Conservation (phyloP, 2,329 filamentous ascomycete genomes). For the Chrysoporthe cubensis region DNA sequence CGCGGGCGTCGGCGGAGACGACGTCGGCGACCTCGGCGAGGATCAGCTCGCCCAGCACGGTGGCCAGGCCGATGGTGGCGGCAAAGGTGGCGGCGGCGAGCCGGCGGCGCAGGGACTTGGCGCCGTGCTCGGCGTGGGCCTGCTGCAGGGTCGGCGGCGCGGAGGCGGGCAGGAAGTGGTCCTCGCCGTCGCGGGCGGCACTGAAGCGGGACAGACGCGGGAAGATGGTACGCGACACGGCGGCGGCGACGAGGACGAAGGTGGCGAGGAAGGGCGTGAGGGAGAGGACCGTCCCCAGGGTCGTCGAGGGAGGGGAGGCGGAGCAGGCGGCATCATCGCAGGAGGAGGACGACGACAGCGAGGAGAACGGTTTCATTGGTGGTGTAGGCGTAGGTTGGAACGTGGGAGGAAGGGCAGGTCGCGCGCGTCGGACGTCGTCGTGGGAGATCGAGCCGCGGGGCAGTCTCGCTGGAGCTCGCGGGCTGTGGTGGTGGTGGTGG, state of each 20-base stretch:
- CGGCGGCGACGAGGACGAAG: constrained; percentile 64
- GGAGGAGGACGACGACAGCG: constrained; percentile 32
- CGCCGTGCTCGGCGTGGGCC: constrained; percentile 61
- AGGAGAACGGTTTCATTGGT: constrained; percentile 19
- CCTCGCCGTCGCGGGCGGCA: constrained; percentile 56
- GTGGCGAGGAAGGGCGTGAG: constrained; percentile 73
- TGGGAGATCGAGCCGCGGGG: neutral
- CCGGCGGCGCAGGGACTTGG: constrained; percentile 54
- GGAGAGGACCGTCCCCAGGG: constrained; percentile 56
- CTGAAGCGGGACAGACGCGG: constrained; percentile 68
- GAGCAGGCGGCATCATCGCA: constrained; percentile 65
- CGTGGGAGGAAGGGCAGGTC: too few species aligned
- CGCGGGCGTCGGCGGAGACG: constrained; percentile 68
- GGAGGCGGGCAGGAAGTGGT: constrained; percentile 64
- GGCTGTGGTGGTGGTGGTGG: neutral
- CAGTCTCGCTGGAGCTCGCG: neutral
- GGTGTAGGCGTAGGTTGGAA: neutral
- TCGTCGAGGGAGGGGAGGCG: constrained; percentile 46
- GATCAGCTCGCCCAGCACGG: constrained; percentile 79
- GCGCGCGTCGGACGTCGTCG: too few species aligned
- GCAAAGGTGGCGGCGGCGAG: constrained; percentile 71
- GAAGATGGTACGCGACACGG: constrained; percentile 71
- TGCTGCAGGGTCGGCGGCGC: constrained; percentile 63
- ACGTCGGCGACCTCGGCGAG: constrained; percentile 82
- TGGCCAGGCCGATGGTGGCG: constrained; percentile 74